These are phyloP conservation scores for Haematococcus sp. DNA, from an alignment of 139 green algal genomes.

Conservation along the genomic window DNA sequence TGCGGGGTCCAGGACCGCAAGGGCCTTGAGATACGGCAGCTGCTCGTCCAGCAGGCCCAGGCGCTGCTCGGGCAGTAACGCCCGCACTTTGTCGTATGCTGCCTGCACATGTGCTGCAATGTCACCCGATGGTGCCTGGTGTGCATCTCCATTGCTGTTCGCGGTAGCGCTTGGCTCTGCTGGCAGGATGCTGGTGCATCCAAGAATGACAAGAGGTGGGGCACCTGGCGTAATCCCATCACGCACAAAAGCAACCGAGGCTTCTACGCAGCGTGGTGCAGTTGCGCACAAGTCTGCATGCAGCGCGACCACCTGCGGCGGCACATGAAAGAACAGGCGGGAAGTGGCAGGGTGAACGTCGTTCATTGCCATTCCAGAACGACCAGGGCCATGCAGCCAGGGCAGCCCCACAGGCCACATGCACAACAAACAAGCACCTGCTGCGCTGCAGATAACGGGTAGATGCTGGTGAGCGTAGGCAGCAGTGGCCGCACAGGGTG, in stretches of 20 bases:
- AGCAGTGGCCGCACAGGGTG: background rate
- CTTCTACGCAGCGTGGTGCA: background rate
- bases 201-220: too few species aligned
- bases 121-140: too few species aligned
- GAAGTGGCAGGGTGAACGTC: too few species aligned
- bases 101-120: too few species aligned
- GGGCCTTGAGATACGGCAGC: background rate
- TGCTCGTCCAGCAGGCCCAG: background rate
- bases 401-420: background rate
- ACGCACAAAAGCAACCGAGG: too few species aligned
- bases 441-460: background rate
- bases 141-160: too few species aligned
- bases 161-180: too few species aligned
- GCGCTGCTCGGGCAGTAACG: background rate
- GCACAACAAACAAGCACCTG: background rate
- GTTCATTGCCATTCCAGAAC: too few species aligned
- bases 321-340: too few species aligned
- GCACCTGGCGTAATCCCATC: too few species aligned
- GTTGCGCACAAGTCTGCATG: background rate
- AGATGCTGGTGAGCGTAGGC: slow-evolving; percentile 14
- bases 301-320: slow-evolving; percentile 3
- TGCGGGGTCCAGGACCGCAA: background rate
- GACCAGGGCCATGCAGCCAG: background rate
- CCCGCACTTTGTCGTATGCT: too few species aligned
- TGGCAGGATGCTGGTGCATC: too few species aligned